Evolutionary conservation across 331 rosid species (phyloP).

Genomic region (Acacia concinna): DNA sequence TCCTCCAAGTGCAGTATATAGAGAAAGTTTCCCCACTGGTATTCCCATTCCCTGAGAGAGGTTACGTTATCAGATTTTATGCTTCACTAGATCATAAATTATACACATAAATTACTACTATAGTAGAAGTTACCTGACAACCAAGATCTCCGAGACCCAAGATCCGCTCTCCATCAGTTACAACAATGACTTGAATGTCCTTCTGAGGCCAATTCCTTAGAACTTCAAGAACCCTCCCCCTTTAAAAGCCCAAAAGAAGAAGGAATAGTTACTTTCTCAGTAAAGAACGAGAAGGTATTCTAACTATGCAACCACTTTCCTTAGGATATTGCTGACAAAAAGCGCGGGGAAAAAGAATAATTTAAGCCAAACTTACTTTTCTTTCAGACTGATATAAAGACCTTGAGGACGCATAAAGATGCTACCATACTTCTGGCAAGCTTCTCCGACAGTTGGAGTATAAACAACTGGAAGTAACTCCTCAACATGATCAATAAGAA

Average conservation of each 20-base stretch:
- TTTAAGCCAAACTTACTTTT: slow-evolving; percentile 62
- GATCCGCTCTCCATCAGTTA: slow-evolving; percentile 95
- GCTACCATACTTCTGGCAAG: slow-evolving; percentile 97
- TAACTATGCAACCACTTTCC: neutral
- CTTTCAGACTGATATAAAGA: slow-evolving; percentile 88
- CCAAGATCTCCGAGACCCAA: slow-evolving; percentile 98
- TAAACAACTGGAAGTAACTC: slow-evolving; percentile 95
- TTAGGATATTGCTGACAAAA: neutral
- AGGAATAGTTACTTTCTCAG: slow-evolving; percentile 20
- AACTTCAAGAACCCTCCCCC: slow-evolving; percentile 93
- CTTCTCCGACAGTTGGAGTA: slow-evolving; percentile 98
- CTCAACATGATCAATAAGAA: slow-evolving; percentile 84
- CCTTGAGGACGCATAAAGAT: slow-evolving; percentile 87
- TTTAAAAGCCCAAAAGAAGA: slow-evolving; percentile 27
- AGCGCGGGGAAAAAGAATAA: slow-evolving; percentile 6
- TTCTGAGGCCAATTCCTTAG: slow-evolving; percentile 96
- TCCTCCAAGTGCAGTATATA: slow-evolving; percentile 95
- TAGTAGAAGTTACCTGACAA: slow-evolving; percentile 65
- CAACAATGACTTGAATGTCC: slow-evolving; percentile 96
- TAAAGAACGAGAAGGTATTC: slow-evolving; percentile 11
- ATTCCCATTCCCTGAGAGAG: slow-evolving; percentile 92
- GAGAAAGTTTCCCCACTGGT: slow-evolving; percentile 92
- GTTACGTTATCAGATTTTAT: neutral
- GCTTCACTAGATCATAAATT: slow-evolving; percentile 6
- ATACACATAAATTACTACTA: neutral